phyloP scores from a whole-genome alignment of 345 rosid genomes.

The Eucalyptus dawsonii region DNA sequence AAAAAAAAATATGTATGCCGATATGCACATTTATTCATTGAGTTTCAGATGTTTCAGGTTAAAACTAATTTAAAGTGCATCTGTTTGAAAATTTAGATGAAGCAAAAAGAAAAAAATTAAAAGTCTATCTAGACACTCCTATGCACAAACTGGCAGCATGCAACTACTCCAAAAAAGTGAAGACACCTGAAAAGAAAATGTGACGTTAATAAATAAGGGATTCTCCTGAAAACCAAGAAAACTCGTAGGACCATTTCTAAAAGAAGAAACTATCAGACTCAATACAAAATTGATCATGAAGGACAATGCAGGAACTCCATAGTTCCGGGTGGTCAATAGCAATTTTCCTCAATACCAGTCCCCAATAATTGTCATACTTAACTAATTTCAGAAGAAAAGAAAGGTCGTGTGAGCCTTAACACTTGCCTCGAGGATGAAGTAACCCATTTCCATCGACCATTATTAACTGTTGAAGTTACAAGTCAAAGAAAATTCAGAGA shows the following conservation, averaged over 20 bases:
- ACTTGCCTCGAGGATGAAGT: conserved; percentile 89
- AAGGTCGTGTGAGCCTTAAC: not conserved
- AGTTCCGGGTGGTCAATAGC: not conserved
- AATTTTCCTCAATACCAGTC: not conserved
- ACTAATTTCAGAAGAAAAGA: not conserved
- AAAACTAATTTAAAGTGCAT: not conserved
- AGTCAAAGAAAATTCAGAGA: not conserved
- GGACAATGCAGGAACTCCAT: not conserved
- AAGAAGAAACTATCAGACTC: not conserved
- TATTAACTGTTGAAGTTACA: conserved; percentile 29
- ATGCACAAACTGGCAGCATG: not conserved
- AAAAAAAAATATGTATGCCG: not conserved
- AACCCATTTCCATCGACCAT: conserved; percentile 93
- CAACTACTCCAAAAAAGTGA: not conserved
- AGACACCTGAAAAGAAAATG: not conserved
- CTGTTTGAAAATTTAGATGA: not conserved
- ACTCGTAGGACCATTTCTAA: not conserved
- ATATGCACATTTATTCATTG: not conserved
- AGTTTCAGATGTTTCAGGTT: not conserved
- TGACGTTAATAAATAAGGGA: not conserved
- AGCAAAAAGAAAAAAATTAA: not conserved
- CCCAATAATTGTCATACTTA: not conserved
- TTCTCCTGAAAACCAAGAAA: not conserved
- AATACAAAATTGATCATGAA: not conserved
- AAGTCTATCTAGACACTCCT: not conserved